Percentiles rank a stretch among this genome's conserved stretches.
These are phyloP conservation scores for Lavandula angustifolia DNA, from an alignment of 257 asterid species.

Conservation along the genomic window DNA sequence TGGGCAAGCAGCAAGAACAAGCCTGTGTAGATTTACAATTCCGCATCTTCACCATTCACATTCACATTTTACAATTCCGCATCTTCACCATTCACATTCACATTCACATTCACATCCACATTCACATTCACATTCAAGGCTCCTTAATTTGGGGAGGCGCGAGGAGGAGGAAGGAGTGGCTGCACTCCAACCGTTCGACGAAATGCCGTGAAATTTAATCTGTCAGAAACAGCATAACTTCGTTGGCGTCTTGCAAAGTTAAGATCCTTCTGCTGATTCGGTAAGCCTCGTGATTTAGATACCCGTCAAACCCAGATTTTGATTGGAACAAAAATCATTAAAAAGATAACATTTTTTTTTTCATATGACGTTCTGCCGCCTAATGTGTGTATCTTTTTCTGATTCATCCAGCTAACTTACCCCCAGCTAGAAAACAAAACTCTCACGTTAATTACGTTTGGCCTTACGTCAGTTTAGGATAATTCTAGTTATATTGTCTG, in stretches of 20 bases:
- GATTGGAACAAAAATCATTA: neutral
- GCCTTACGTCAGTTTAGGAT: slow-evolving; percentile 25
- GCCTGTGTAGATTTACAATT: neutral
- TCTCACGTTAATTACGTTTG: slow-evolving; percentile 25
- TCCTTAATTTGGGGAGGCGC: too few relatives aligned
- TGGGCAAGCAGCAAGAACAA: slow-evolving; percentile 16
- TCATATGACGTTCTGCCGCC: too few relatives aligned
- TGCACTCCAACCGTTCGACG: slow-evolving; percentile 18
- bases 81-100: neutral
- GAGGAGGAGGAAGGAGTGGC: too few relatives aligned
- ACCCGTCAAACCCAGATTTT: neutral
- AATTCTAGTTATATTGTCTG: neutral
- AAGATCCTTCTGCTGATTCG: slow-evolving; percentile 16
- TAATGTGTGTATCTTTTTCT: too few relatives aligned
- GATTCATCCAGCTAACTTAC: neutral
- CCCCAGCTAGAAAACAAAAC: slow-evolving; percentile 2
- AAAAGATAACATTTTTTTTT: too few relatives aligned
- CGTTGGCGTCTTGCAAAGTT: slow-evolving; percentile 19
- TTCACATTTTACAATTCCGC: too few relatives aligned
- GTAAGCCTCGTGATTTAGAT: neutral
- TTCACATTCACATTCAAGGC: neutral
- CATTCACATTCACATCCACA: neutral
- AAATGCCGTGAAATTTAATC: slow-evolving; percentile 16
- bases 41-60: neutral
- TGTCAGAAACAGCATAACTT: neutral